Percentiles rank a stretch among this genome's conserved stretches.
These are phyloP conservation scores for Vitis hybrid DNA, from an alignment of 177 flowering plant species.

Conservation along the genomic window DNA sequence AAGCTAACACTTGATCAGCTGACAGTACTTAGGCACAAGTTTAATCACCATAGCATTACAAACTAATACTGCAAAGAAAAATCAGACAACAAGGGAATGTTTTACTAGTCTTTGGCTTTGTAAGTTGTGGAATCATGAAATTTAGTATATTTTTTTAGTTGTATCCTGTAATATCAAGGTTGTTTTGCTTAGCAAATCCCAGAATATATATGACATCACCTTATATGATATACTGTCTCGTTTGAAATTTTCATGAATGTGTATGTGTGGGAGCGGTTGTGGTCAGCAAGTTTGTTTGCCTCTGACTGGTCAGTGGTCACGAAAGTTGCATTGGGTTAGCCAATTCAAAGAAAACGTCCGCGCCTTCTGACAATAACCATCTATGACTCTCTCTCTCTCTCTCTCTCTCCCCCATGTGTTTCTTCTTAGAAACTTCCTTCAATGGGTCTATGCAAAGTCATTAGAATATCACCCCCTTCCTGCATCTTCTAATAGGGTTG, in stretches of 20 bases:
- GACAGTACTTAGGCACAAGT: too few species aligned
- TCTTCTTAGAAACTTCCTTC: not conserved
- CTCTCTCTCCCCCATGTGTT: not conserved
- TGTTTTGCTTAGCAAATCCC: too few species aligned
- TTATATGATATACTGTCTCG: not conserved
- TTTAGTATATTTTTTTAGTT: too few species aligned
- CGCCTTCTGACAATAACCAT: not conserved
- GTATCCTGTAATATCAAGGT: too few species aligned
- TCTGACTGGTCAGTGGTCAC: constrained; percentile 30
- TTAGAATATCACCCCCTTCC: not conserved
- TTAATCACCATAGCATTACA: too few species aligned
- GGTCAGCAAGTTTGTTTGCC: constrained; percentile 18
- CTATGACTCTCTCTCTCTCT: not conserved
- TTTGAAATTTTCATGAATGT: constrained; percentile 12
- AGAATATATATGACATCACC: too few species aligned
- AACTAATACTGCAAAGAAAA: too few species aligned
- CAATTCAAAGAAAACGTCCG: constrained; percentile 15
- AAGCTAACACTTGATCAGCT: too few species aligned
- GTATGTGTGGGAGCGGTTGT: not conserved
- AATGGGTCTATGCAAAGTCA: not conserved
- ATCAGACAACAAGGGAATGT: too few species aligned
- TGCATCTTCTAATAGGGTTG: too few species aligned
- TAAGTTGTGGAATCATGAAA: too few species aligned
- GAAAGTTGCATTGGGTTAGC: constrained; percentile 28
- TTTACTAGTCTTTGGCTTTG: too few species aligned